Base-by-base conservation (phyloP, 2,329 filamentous ascomycete genomes). In the Chalara sp. region DNA sequence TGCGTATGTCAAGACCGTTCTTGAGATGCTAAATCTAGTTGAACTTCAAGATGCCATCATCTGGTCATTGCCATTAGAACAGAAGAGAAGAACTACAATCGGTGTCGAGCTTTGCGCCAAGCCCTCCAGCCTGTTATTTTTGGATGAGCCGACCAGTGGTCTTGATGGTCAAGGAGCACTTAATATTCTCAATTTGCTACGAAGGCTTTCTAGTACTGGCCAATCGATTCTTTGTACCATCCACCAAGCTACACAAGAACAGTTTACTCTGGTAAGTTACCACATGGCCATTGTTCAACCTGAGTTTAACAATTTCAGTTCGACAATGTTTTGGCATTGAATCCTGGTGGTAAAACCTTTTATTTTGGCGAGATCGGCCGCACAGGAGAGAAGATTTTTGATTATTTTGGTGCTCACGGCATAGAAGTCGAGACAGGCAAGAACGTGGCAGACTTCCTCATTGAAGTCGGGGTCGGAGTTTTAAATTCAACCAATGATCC, bases 181-280 rank as follows among this genome's bases (percentile, higher is more conserved):
- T 87, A 86, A 88, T 55, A 95, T 95, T 64, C 76, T 89, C 41
- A 84, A 89, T 65, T 78, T 96, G 12, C 78, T 96, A 35, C 84
- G 92, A 69, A 95, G 92, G 69, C 76, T 96, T 41, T 88, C 89
- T 60, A 86, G 90, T 67, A 84, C 82, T 57, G 90, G 91, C 12
- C 88, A 93, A 66, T 89, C 91, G 44, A 87, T 96, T 67, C 81
- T 96, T 12, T 95, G 90, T 71, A 96, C 91, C 3, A 96, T 96
- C 54, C 91, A 96, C 65, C 91, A 96, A 68, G 90, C 91, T 6
- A 93, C 88, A 7, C 89, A 89, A 33, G 89, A 37, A 37, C 35
- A 37, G n/a, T 37, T 37, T 4, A 37, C 35, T 10, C 35, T 37
- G 8, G 35, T 37, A n/a, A n/a, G 35, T 10, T 8, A 8, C 35